phyloP scores from a whole-genome alignment of 1,139 yeast genomes.

The Saccharomycopsis crataegensis region DNA sequence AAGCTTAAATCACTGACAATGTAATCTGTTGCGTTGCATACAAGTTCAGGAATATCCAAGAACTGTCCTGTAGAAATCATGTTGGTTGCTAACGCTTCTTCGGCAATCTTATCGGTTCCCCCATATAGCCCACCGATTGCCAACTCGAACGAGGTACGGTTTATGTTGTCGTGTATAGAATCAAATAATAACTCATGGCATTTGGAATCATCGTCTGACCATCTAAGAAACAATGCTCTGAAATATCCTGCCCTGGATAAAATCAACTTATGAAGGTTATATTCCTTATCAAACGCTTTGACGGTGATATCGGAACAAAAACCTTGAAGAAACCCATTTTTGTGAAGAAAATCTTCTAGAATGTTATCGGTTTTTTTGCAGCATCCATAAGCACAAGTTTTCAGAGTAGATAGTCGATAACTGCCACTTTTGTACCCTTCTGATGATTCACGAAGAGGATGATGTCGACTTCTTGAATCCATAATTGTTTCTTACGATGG shows the following conservation, averaged over 20 bases:
- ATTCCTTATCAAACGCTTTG: slow-evolving; percentile 36
- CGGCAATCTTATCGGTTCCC: slow-evolving; percentile 29
- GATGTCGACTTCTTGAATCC: background rate
- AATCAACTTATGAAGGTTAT: slow-evolving; percentile 38
- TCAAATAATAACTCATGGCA: slow-evolving; percentile 32
- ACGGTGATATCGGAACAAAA: slow-evolving; percentile 42
- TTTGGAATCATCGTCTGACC: slow-evolving; percentile 30
- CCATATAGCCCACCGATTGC: slow-evolving; percentile 41
- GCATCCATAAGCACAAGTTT: slow-evolving; percentile 30
- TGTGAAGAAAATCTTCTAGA: slow-evolving; percentile 29
- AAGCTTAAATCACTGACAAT: slow-evolving; percentile 31
- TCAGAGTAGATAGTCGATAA: background rate
- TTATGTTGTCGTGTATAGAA: slow-evolving; percentile 31
- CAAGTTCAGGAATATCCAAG: slow-evolving; percentile 38
- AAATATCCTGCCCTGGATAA: slow-evolving; percentile 41
- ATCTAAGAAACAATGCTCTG: slow-evolving; percentile 35
- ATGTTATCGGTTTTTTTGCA: slow-evolving; percentile 25
- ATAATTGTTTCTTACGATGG: background rate
- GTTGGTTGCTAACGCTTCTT: slow-evolving; percentile 30
- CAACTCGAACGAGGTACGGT: slow-evolving; percentile 38
- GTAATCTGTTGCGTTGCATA: slow-evolving; percentile 35
- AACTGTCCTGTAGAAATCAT: slow-evolving; percentile 44
- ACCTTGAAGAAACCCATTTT: slow-evolving; percentile 37
- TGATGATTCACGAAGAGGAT: background rate
- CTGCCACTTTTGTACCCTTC: background rate